Conservation (phyloP, 140 eudicot species). For the Cichorium intybus region DNA sequence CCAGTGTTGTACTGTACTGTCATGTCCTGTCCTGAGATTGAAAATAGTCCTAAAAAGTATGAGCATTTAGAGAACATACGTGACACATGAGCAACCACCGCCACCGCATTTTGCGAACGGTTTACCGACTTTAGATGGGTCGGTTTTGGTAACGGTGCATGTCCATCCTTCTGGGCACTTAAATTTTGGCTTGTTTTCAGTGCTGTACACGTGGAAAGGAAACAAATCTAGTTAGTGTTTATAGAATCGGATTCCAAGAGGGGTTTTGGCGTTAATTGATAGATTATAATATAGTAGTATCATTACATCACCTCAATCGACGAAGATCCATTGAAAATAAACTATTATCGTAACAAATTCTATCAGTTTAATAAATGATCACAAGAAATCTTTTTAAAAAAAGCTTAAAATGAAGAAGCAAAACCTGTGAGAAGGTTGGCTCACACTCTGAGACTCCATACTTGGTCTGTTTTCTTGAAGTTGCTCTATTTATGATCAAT, state of each 20-base stretch:
- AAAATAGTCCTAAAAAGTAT: background rate
- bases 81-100: slow-evolving; percentile 37
- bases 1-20: too few species aligned
- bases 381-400: too few species aligned
- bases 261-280: too few species aligned
- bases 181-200: slow-evolving; percentile 33
- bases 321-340: too few species aligned
- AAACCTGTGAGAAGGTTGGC: slow-evolving; percentile 34
- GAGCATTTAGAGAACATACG: slow-evolving; percentile 15
- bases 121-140: slow-evolving; percentile 31
- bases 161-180: slow-evolving; percentile 44
- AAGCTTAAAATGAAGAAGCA: background rate
- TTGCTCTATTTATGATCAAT: slow-evolving; percentile 1
- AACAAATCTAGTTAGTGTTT: background rate
- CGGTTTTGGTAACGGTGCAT: slow-evolving; percentile 34
- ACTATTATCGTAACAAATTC: background rate
- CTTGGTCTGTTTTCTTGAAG: slow-evolving; percentile 3
- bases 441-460: slow-evolving; percentile 33
- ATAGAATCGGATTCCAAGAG: too few species aligned
- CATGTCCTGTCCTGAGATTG: too few species aligned
- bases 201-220: slow-evolving; percentile 15
- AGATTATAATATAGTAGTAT: too few species aligned
- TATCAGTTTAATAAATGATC: background rate
- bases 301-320: too few species aligned
- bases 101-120: slow-evolving; percentile 34